Evolutionary conservation across 805 yeast species (phyloP), one percentile per base, ranked within the genome.

Genomic region (Dipodascus albidus): DNA sequence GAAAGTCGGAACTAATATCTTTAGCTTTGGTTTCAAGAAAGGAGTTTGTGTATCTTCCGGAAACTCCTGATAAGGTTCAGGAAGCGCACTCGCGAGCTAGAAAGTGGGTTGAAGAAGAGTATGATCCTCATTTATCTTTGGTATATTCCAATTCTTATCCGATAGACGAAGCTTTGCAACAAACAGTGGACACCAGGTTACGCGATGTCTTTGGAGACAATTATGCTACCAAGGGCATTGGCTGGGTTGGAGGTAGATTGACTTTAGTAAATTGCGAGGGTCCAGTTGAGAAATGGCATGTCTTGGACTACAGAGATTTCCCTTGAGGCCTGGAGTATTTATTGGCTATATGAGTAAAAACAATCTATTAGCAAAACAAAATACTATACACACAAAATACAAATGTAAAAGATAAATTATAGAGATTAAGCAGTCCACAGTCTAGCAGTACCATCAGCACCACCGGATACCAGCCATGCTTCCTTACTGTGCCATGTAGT

Each of bases 401-500:
- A 14, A 38, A 38, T 11, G 20, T 31, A 9, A 31, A 38, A 14
- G n/a, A 38, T n/a, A 38, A 38, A 38, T 38, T 38, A 38, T 14
- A 38, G 9, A 15, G n/a, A 6, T 50, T 70, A 85, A 17, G 96
- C 87, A 23, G 99, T 93, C 99, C 99, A 93, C 64, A 93, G 73
- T 64, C 96, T 82, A 3, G 97, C 98, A 47, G 88, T 81, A 56
- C 95, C 88, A 70, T 93, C 99, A 21, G 98, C 98, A 62, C 98
- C 99, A 9, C 96, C 87, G 66, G 93, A 83, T 68, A 93, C 89
- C 65, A 93, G 75, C 99, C 99, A 93, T 0, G 99, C 96, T 71
- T 93, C 98, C 62, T 83, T 82, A 59, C 98, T 98, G 75, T 93
- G 99, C 99, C 99, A 93, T 50, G 80, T 79, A 50, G 85, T 79